Evolutionary conservation across 495 filamentous ascomycete species (phyloP), one percentile per base, ranked within the genome.

Genomic region (Darksidea phi): DNA sequence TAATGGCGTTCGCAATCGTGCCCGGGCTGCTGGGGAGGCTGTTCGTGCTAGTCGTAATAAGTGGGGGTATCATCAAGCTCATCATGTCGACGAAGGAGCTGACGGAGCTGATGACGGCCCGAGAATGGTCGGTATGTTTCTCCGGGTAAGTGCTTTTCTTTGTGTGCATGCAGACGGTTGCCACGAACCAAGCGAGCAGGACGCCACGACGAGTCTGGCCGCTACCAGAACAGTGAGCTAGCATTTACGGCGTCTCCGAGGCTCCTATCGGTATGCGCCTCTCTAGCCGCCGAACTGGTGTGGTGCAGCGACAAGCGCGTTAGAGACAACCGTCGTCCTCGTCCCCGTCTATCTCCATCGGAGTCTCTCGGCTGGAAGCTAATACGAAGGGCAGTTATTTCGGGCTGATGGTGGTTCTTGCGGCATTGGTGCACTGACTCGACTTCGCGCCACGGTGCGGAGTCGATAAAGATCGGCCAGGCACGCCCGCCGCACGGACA

Each of bases 341-440:
- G 21, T 46, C 36, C n/a, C n/a, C n/a, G n/a, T n/a, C n/a, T n/a
- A n/a, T n/a, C n/a, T n/a, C n/a, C n/a, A n/a, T n/a, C n/a, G n/a
- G n/a, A n/a, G 48, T 53, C 34, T 6, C 37, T 54, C 56, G 28
- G 32, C 18, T 42, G 24, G 28, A 36, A n/a, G 59, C 66, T 69
- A 66, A 69, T 59, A 48, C 62, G 54, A 62, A 43, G 55, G 47
- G 46, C 55, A 69, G 66, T 38, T 69, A 70, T 68, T 68, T 70
- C 47, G 66, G 66, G 36, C 18, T 67, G 5, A 63, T 70, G 68
- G 61, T 53, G 17, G 17, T 70, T 36, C 55, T 70, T 26, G 68
- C 68, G 43, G 58, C 48, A 37, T 34, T 65, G 11, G 55, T 47
- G 59, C 59, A 60, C 34, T 63, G 52, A 63, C 41, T 15, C 13